Evolutionary conservation across 108 stramenopile genomes (phyloP), one percentile per base, ranked within the genome.

Genomic region (Chaetoceros tenuissimus): DNA sequence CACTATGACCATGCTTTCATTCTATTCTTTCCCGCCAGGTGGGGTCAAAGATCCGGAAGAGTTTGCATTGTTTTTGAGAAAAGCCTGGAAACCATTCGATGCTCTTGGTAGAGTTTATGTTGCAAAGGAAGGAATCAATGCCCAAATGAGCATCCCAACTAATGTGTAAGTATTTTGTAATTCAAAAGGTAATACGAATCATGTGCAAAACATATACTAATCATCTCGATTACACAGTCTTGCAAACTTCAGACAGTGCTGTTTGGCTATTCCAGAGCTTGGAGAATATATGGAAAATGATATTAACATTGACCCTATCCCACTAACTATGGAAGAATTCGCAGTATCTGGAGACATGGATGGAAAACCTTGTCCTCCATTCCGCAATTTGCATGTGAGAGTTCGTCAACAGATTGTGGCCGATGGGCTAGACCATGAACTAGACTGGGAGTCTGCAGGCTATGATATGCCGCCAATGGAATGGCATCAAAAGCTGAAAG

Each of bases 101-200:
- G 90, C 88, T 16, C 69, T 94, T 20, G 97, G 97, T 34, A 59
- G 97, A 47, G 74, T 96, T 3, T 98, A 98, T 63, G 94, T 96
- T 21, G 97, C 97, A 19, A 48, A 64, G 2, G 97, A 98, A 63
- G 97, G 97, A 8, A 68, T 95, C 54, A 98, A 98, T 82, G 97
- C 97, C 8, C 97, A 98, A 87, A 96, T 98, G 95, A 79, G 90
- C 31, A 76, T 96, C 24, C 95, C 97, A 1, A 87, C 89, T 25
- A 89, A 82, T 57, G 91, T 93, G 21, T 49, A 22, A 22, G 48
- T 49, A 7, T 44, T 16, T 16, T 44, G 16, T 16, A 44, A 16
- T 44, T 44, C 16, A 44, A 10, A 44, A 44, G 43, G 43, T 44
- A 10, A 16, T 44, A 16, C 43, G 10, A 16, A 10, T 10, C 16